A percentile compares a stretch with the other conserved stretches of the same genome.
Evolutionary conservation across 1,284 basidiomycete genomes (phyloP).

Genomic region (Ceratobasidium sp.): DNA sequence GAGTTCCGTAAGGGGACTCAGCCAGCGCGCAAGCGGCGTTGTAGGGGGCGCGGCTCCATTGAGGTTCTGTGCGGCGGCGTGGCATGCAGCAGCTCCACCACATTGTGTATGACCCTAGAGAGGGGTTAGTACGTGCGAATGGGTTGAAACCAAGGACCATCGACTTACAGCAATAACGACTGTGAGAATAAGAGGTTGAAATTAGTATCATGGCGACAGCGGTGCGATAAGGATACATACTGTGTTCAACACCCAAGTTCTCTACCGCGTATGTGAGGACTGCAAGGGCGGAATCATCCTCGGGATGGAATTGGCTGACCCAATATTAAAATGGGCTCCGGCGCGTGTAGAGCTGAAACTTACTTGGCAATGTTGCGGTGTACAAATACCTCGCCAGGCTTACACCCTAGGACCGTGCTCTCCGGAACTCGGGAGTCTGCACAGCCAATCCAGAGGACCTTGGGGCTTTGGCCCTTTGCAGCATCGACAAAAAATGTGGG

Average conservation of each 20-base stretch:
- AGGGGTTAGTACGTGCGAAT: constrained; percentile 59
- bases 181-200: constrained; percentile 7
- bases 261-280: constrained; percentile 83
- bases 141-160: constrained; percentile 17
- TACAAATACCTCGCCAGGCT: constrained; percentile 71
- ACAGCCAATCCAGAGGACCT: constrained; percentile 76
- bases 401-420: constrained; percentile 59
- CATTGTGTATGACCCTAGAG: constrained; percentile 83
- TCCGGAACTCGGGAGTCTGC: constrained; percentile 72
- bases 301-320: constrained; percentile 73
- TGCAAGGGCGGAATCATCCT: constrained; percentile 78
- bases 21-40: constrained; percentile 70
- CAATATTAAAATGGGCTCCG: background rate
- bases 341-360: constrained; percentile 45
- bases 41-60: constrained; percentile 44
- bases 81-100: constrained; percentile 74
- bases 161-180: constrained; percentile 30
- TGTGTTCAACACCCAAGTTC: constrained; percentile 79
- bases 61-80: constrained; percentile 51
- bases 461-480: constrained; percentile 72
- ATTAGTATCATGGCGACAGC: constrained; percentile 43
- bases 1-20: constrained; percentile 69
- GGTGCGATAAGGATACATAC: constrained; percentile 57
- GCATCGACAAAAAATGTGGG: constrained; percentile 67
- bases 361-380: constrained; percentile 71